Evolutionary conservation across 177 flowering plant species (phyloP).

Genomic region (Vitis hybrid): DNA sequence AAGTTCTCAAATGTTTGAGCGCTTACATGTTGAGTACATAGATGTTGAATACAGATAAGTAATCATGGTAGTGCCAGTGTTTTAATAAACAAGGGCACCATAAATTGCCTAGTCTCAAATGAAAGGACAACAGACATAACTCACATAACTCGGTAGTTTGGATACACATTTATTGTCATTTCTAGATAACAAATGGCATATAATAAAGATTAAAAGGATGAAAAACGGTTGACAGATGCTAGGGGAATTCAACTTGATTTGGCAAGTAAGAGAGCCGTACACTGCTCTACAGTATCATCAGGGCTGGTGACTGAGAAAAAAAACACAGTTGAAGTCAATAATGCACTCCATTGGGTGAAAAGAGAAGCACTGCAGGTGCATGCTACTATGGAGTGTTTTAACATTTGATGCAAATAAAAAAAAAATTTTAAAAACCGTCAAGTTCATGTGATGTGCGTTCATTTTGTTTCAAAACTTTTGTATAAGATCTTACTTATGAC

Average conservation of each 20-base stretch:
- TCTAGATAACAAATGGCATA: slow-evolving; percentile 6
- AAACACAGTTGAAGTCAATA: background rate
- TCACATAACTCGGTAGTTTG: background rate
- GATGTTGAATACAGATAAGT: too few species aligned
- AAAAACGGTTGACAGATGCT: background rate
- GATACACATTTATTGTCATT: background rate
- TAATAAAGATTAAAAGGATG: background rate
- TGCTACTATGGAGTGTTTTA: background rate
- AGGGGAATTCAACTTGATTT: slow-evolving; percentile 18
- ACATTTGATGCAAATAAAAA: background rate
- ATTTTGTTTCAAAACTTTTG: background rate
- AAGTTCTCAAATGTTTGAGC: too few species aligned
- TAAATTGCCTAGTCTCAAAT: too few species aligned
- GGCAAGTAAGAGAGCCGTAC: slow-evolving; percentile 63
- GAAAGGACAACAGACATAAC: background rate
- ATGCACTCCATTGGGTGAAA: background rate
- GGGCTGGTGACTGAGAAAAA: slow-evolving; percentile 75
- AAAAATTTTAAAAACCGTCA: too few species aligned
- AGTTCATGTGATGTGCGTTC: background rate
- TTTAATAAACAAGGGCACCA: too few species aligned
- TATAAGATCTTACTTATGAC: background rate
- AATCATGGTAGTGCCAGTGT: too few species aligned
- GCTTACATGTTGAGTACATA: too few species aligned
- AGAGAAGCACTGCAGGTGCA: background rate
- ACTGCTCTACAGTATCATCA: slow-evolving; percentile 71